Evolutionary conservation across 805 yeast species (phyloP).

Genomic region (Suhomyces emberorum): DNA sequence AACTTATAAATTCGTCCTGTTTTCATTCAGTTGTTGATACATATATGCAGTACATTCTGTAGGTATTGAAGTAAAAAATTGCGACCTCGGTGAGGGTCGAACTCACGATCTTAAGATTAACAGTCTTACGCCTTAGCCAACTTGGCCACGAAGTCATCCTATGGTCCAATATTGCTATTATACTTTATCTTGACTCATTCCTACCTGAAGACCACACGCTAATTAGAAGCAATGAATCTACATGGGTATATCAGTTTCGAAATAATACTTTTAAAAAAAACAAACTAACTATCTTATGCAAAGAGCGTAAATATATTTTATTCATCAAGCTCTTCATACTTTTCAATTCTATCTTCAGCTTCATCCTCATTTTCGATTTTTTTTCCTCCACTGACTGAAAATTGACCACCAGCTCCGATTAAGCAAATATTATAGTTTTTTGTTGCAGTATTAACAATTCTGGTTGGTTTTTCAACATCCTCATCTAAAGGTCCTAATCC

Average conservation of each 20-base stretch:
- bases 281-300: too few relatives aligned
- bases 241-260: too few relatives aligned
- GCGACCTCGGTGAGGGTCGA: slow-evolving; percentile 19
- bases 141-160: slow-evolving; percentile 17
- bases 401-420: slow-evolving; percentile 97
- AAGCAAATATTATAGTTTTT: slow-evolving; percentile 65
- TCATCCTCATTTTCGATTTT: slow-evolving; percentile 52
- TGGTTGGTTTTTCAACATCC: slow-evolving; percentile 84
- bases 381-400: slow-evolving; percentile 82
- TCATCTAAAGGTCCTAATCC: slow-evolving; percentile 92
- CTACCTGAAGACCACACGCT: too few relatives aligned
- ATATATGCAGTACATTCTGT: slow-evolving; percentile 1
- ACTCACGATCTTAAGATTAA: slow-evolving; percentile 18
- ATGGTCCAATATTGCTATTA: too few relatives aligned
- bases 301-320: too few relatives aligned
- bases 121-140: slow-evolving; percentile 17
- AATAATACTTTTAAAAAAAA: too few relatives aligned
- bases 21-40: background rate
- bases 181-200: too few relatives aligned
- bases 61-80: background rate
- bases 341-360: slow-evolving; percentile 48
- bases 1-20: too few relatives aligned
- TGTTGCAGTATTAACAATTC: slow-evolving; percentile 92
- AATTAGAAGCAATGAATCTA: too few relatives aligned
- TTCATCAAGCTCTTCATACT: slow-evolving; percentile 50